Percentiles rank a stretch among this genome's conserved stretches.
These are phyloP conservation scores for Ensete ventricosum DNA, from an alignment of 176 grass and related monocot species.

Conservation along the genomic window DNA sequence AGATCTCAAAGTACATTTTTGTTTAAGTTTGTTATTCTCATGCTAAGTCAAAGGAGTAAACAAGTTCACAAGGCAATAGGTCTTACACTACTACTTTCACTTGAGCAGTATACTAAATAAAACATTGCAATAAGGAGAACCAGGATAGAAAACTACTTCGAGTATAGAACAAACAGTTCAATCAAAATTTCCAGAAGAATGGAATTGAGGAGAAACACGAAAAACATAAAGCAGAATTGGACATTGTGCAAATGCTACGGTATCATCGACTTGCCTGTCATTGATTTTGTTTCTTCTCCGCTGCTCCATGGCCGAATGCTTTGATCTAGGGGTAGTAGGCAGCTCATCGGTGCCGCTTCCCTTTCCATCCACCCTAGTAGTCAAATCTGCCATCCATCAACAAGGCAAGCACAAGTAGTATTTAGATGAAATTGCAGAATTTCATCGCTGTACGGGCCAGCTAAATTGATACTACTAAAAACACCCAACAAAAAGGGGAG, in stretches of 20 bases:
- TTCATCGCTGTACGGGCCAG: no score
- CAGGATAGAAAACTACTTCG: no score
- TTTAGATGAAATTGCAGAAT: background rate
- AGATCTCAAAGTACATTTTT: no score
- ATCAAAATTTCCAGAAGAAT: background rate
- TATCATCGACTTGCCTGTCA: conserved; percentile 51
- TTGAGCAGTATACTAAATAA: no score
- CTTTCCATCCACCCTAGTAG: conserved; percentile 49
- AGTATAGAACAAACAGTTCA: no score
- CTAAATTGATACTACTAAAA: no score
- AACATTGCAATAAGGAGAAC: no score
- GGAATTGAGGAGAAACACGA: background rate
- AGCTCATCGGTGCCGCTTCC: conserved; percentile 61
- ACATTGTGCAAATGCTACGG: background rate
- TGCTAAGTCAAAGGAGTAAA: no score
- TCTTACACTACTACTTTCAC: no score
- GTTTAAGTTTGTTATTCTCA: no score
- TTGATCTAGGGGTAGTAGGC: conserved; percentile 75
- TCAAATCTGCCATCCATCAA: conserved; percentile 28
- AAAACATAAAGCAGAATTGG: background rate
- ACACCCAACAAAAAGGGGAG: no score
- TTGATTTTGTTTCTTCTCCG: conserved; percentile 96
- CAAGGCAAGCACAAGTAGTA: conserved; percentile 19
- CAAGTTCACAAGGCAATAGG: no score
- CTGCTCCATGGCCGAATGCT: conserved; percentile 94